Base-by-base conservation (phyloP, 2,329 filamentous ascomycete species). In the Nothophoma quercina region DNA sequence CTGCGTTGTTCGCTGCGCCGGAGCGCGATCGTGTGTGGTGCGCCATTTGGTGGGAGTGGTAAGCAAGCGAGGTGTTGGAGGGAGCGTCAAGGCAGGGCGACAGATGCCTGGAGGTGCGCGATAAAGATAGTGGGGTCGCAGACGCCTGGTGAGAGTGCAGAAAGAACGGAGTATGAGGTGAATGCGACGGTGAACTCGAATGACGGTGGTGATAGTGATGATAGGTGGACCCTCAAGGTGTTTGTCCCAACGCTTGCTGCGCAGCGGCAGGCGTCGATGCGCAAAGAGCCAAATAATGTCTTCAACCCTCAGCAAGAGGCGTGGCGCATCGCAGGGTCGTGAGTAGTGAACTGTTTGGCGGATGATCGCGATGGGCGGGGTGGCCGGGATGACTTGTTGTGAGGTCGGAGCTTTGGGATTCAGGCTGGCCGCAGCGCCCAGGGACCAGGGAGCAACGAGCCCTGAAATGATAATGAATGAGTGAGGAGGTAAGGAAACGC, bases 1-100 rank as follows among this genome's bases (percentile, higher is more conserved):
- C 55, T 64, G 69, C 69, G 40, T 43, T 56, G 43, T 42, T 49
- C 35, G 29, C 30, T 56, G 56, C 52, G 61, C 55, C 36, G 53
- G 42, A 36, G 19, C 42, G 43, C 35, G 33, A 28, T 41, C n/a
- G 49, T 33, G 26, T 23, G 42, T 38, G 41, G 23, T 42, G 40
- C 21, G 46, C 35, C n/a, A n/a, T 34, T 21, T 18, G 47, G 15
- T 28, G 36, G 30, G 28, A 38, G 34, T 38, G 16, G 25, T 47
- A 43, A 26, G 38, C 44, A 30, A 30, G 47, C 21, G 23, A 16
- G 40, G 32, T 28, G 36, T 45, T 39, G 41, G 15, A 21, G 38
- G 18, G 33, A 45, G 38, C 21, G 45, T 33, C n/a, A 33, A 19
- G 21, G 44, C 33, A 32, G 38, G 30, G 19, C 12, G 36, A 26